Evolutionary conservation across 768 basidiomycete genomes (phyloP), one percentile per base, ranked within the genome.

Genomic region (Termitomyces sp.): DNA sequence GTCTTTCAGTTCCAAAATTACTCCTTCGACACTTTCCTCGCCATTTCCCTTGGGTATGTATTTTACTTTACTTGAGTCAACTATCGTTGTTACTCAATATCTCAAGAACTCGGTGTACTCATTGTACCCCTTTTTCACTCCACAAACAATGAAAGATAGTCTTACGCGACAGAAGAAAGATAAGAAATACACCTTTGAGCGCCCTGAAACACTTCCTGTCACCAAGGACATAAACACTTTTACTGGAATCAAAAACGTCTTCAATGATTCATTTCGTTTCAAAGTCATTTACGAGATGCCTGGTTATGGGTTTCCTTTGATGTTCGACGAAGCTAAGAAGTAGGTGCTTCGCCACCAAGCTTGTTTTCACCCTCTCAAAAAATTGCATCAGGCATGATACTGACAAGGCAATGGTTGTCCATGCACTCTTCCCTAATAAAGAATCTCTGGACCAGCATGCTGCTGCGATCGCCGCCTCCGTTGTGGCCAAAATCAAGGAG

Each of bases 111-210:
- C 65, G 7, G 59, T 62, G n/a, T 66, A 68, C 31, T 60, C 67
- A 1, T 54, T 63, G 9, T 66, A 62, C 42, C 63, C 67, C 1
- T 66, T 89, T 76, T 73, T 85, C 72, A 80, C 81, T 0, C 87
- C 86, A 5, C 49, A 61, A 7, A 68, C 70, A 29, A 72, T 74
- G 72, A 63, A 72, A 60, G 58, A 68, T 8, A 74, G 70, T 31
- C 69, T 85, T 29, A 75, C 75, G 1, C 69, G 70, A 32, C 81
- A 78, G 56, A 76, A 74, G 1, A 63, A 79, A 25, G 71, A 68
- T 5, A 67, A 67, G 31, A 71, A 75, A 57, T 84, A 83, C 63
- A 72, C 68, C 9, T 82, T 80, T 65, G 71, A 70, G n/a, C 74
- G 74, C 4, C 83, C 82, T 5, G 60, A 66, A 2, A 31, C 74